phyloP scores from a whole-genome alignment of 176 grass and related monocot genomes.

The Stipa capillata region DNA sequence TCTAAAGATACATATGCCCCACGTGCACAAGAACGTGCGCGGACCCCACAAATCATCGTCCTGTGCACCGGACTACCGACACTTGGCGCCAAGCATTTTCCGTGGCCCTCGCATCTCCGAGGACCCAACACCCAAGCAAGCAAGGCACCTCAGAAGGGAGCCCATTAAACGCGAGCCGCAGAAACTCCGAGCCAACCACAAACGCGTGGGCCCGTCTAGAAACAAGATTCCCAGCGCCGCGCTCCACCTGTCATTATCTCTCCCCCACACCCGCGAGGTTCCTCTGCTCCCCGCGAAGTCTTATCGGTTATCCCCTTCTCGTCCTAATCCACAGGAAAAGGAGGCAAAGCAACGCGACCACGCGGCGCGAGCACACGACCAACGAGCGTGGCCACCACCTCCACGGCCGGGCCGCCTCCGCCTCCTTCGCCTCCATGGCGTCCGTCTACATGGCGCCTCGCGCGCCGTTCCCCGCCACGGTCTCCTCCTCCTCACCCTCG shows the following conservation, averaged over 20 bases:
- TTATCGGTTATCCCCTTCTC: neutral
- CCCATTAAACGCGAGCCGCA: neutral
- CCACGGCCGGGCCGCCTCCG: neutral
- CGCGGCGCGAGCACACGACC: conserved; percentile 11
- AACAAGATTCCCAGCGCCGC: neutral
- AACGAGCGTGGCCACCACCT: conserved; percentile 3
- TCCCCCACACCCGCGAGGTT: neutral
- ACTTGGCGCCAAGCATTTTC: neutral
- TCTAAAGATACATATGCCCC: neutral
- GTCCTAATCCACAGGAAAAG: conserved; percentile 33
- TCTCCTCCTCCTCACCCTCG: neutral
- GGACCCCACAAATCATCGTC: neutral
- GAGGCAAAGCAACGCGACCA: neutral
- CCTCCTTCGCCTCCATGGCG: conserved; percentile 33
- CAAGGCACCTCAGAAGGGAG: neutral
- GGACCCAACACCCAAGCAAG: no score
- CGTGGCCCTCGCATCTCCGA: conserved; percentile 7
- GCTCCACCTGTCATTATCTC: conserved; percentile 18
- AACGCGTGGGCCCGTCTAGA: neutral
- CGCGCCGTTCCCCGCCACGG: conserved; percentile 25
- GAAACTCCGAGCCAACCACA: neutral
- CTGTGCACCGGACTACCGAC: no score
- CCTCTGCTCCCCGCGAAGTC: conserved; percentile 10
- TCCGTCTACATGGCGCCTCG: conserved; percentile 37
- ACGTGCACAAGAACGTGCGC: neutral